Conservation (phyloP, 805 yeast genomes). For the Kuraishia ogatae region DNA sequence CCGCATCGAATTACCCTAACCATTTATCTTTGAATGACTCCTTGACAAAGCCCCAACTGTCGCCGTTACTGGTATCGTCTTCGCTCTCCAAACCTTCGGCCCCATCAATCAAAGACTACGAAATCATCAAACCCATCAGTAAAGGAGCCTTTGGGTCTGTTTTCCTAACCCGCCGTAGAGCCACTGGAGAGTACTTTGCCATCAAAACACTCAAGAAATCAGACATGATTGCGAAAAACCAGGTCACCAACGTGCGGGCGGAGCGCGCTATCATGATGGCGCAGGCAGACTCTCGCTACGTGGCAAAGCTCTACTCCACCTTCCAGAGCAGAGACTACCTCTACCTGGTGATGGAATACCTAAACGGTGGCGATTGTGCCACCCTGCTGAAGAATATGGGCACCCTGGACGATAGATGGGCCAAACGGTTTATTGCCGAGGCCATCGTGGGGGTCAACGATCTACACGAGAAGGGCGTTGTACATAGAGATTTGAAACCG, state of each 20-base stretch:
- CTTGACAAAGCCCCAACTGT: constrained; percentile 53
- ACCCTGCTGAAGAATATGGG: constrained; percentile 78
- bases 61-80: constrained; percentile 70
- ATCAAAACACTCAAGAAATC: constrained; percentile 85
- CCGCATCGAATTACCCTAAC: neutral
- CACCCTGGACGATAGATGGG: constrained; percentile 80
- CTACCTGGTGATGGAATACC: constrained; percentile 91
- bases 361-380: constrained; percentile 94
- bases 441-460: constrained; percentile 86
- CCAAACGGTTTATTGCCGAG: constrained; percentile 78
- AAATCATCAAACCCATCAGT: constrained; percentile 84
- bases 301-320: constrained; percentile 79
- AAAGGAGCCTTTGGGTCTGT: constrained; percentile 98
- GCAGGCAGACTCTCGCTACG: constrained; percentile 87
- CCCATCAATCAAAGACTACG: constrained; percentile 83
- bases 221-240: constrained; percentile 96
- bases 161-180: constrained; percentile 69
- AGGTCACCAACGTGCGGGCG: constrained; percentile 86
- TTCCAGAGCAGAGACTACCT: constrained; percentile 84
- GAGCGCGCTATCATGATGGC: constrained; percentile 98
- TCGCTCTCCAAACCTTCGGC: constrained; percentile 40
- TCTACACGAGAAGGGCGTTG: constrained; percentile 79
- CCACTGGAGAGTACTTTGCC: constrained; percentile 93
- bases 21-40: neutral
- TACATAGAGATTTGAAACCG: constrained; percentile 93